Percentiles rank a stretch among this genome's conserved stretches.
These are phyloP conservation scores for Hevea brasiliensis DNA, from an alignment of 345 rosid genomes.

Conservation along the genomic window DNA sequence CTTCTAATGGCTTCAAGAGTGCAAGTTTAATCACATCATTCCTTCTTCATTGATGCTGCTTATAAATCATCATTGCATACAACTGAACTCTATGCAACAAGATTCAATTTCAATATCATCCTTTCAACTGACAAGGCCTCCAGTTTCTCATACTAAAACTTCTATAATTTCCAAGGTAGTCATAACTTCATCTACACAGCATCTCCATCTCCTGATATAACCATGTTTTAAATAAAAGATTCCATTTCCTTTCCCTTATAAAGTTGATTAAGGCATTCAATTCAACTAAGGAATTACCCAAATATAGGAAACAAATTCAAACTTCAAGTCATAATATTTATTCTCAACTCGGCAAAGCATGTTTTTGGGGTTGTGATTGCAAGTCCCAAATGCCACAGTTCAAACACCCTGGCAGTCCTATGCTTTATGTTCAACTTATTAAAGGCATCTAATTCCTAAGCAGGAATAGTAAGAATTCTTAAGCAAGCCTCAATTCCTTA, in stretches of 20 bases:
- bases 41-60: neutral
- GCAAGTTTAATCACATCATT: neutral
- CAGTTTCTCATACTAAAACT: constrained; percentile 6
- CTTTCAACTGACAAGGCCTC: neutral
- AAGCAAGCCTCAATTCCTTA: too few relatives aligned
- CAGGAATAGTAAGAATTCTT: too few relatives aligned
- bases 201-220: neutral
- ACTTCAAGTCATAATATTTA: neutral
- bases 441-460: neutral
- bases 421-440: too few relatives aligned
- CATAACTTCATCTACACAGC: neutral
- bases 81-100: neutral
- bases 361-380: neutral
- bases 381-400: neutral
- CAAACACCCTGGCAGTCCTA: neutral
- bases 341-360: neutral
- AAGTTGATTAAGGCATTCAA: neutral
- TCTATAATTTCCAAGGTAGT: neutral
- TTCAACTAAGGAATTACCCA: neutral
- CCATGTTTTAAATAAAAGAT: neutral
- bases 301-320: constrained; percentile 2
- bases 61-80: neutral
- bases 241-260: neutral
- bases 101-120: neutral
- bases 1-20: neutral